Evolutionary conservation across 371 early-diverging fungal species (phyloP), one percentile per base, ranked within the genome.

Genomic region (Apophysomyces variabilis): DNA sequence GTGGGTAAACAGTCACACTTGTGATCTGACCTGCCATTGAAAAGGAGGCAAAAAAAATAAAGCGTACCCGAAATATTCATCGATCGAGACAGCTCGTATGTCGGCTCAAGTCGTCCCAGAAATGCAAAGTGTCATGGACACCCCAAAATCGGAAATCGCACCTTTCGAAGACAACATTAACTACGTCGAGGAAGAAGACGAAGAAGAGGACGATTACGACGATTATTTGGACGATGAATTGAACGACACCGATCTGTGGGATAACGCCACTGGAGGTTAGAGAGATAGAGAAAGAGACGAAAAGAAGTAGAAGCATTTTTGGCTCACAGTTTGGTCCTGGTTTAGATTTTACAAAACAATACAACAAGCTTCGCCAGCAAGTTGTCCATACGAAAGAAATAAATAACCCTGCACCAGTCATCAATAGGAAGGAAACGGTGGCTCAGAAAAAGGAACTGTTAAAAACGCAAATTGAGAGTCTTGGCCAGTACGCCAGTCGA

Each of bases 321-420:
- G 32, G 32, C 32, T 26, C 32, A 26, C 32, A 26, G 32, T 26
- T 26, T 26, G 3, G 32, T 26, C 32, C 32, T 26, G 32, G 3
- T 26, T 26, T 69, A 89, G 93, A 96, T 71, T 96, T 96, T 69
- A 96, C 96, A 16, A 96, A 96, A 72, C 92, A 96, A 69, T 96
- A 93, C 80, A 96, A 96, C 78, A 87, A 88, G 45, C 80, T 95
- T 69, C 85, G 92, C 37, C 84, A 85, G 38, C 89, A 90, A 60
- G 69, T 87, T 7, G 76, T 76, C 13, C 78, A 80, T 0, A 62
- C 73, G 1, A 64, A 70, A 11, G 38, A 67, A 5, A 64, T 65
- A 9, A 60, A 79, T 6, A 66, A 72, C 18, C 67, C 72, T 16
- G 69, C 70, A 39, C 70, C 66, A n/a, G 68, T 72, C 0, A 45